Evolutionary conservation across 2,329 filamentous ascomycete genomes (phyloP).

Genomic region (Rachicladosporium sp.): DNA sequence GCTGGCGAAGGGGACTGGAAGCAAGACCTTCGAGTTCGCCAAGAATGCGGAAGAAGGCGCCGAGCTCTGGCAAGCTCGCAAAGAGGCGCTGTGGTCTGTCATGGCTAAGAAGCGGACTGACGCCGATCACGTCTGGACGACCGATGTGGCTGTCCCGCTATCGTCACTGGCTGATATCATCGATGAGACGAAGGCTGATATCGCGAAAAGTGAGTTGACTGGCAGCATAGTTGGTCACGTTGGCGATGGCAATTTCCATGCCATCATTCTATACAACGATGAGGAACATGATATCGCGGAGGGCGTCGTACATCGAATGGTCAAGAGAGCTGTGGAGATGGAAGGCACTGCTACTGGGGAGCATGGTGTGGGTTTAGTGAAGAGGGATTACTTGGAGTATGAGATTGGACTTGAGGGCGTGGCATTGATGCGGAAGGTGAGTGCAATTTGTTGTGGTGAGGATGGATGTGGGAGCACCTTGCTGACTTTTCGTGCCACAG

Average conservation of each 20-base stretch:
- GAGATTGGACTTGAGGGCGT: constrained; percentile 65
- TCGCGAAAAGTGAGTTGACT: constrained; percentile 49
- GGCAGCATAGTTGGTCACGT: constrained; percentile 61
- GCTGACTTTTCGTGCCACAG: constrained; percentile 28
- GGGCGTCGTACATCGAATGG: constrained; percentile 67
- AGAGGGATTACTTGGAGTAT: constrained; percentile 69
- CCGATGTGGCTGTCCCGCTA: constrained; percentile 68
- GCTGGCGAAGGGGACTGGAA: constrained; percentile 46
- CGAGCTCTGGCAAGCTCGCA: constrained; percentile 64
- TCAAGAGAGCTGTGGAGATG: constrained; percentile 65
- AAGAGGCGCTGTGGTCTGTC: constrained; percentile 62
- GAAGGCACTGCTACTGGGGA: constrained; percentile 80
- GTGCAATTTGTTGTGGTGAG: constrained; percentile 11
- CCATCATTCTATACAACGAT: constrained; percentile 54
- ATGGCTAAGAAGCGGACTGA: constrained; percentile 51
- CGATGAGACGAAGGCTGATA: constrained; percentile 60
- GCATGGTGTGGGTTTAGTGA: constrained; percentile 72
- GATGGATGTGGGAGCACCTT: not conserved
- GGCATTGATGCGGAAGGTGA: constrained; percentile 68
- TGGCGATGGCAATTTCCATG: constrained; percentile 64
- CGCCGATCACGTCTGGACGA: constrained; percentile 61
- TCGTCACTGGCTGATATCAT: constrained; percentile 61
- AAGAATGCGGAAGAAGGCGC: constrained; percentile 50
- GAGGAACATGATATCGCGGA: constrained; percentile 55
- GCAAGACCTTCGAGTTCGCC: constrained; percentile 59